Conservation (phyloP, 2,329 filamentous ascomycete genomes). For the Stachybotrys chartarum region DNA sequence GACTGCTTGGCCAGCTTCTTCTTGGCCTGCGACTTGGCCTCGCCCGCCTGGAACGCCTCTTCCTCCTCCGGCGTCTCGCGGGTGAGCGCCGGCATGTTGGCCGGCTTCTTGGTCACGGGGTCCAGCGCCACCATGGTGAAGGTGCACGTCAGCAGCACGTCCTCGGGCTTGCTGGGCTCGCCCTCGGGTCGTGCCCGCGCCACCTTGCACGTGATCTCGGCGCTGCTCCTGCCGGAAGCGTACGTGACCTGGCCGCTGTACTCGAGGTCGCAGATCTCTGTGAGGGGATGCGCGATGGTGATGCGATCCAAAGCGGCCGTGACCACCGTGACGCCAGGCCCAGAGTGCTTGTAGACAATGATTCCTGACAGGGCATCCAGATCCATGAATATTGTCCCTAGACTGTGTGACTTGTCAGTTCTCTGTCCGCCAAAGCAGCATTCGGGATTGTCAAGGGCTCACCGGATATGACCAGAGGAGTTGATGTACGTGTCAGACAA, state of each 20-base stretch:
- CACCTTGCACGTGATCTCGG: conserved; percentile 69
- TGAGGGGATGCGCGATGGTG: conserved; percentile 60
- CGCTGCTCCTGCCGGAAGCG: conserved; percentile 63
- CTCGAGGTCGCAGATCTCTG: conserved; percentile 72
- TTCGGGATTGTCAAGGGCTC: not conserved
- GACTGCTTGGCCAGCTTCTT: conserved; percentile 15
- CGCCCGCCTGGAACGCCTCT: conserved; percentile 16
- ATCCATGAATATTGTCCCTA: conserved; percentile 73
- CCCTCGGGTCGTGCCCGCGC: conserved; percentile 58
- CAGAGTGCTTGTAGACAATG: conserved; percentile 62
- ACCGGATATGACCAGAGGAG: conserved; percentile 63
- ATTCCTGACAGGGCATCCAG: conserved; percentile 71
- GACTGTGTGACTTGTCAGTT: conserved; percentile 11
- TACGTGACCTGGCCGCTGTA: conserved; percentile 58
- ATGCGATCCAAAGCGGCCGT: conserved; percentile 44
- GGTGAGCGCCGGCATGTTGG: conserved; percentile 14
- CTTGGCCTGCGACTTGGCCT: conserved; percentile 16
- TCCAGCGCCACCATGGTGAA: conserved; percentile 23
- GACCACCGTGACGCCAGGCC: conserved; percentile 46
- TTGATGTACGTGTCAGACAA: conserved; percentile 73
- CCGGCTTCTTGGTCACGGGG: conserved; percentile 17
- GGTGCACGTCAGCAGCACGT: conserved; percentile 35
- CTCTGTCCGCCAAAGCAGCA: not conserved
- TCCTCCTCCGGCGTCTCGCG: conserved; percentile 19
- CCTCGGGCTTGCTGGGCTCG: conserved; percentile 37